Conservation (phyloP, 805 yeast species). For the Zygotorulaspora florentina region DNA sequence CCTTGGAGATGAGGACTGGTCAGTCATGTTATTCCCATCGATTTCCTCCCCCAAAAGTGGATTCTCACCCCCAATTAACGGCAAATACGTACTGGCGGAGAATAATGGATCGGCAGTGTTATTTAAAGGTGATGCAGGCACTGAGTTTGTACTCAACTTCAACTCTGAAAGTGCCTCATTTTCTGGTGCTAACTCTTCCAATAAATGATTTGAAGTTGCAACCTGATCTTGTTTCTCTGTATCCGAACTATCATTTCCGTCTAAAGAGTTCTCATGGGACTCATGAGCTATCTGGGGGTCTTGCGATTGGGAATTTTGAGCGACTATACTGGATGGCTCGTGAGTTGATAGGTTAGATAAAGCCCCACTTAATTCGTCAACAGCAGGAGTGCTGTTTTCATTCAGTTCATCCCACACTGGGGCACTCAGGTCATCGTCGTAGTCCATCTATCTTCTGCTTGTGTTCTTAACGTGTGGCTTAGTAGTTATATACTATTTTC, state of each 20-base stretch:
- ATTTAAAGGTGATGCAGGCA: conserved; percentile 23
- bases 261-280: conserved; percentile 17
- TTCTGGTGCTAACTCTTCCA: conserved; percentile 28
- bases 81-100: conserved; percentile 24
- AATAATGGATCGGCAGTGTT: conserved; percentile 34
- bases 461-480: not conserved
- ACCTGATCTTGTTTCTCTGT: conserved; percentile 24
- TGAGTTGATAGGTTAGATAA: conserved; percentile 19
- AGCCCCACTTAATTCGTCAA: conserved; percentile 18
- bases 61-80: conserved; percentile 17
- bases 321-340: not conserved
- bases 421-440: conserved; percentile 31
- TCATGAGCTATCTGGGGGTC: not conserved
- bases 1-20: conserved; percentile 35
- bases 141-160: conserved; percentile 28
- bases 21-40: conserved; percentile 12
- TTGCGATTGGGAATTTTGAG: conserved; percentile 5
- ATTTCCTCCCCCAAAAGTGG: conserved; percentile 6
- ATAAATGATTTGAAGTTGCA: conserved; percentile 21
- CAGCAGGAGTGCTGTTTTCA: conserved; percentile 4
- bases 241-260: conserved; percentile 21
- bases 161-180: conserved; percentile 42
- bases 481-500: not conserved
- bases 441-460: conserved; percentile 16
- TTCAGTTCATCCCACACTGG: conserved; percentile 36